A percentile compares a stretch with the other conserved stretches of the same genome.
Evolutionary conservation across 768 basidiomycete species (phyloP).

Genomic region (Cystofilobasidium bisporidii): DNA sequence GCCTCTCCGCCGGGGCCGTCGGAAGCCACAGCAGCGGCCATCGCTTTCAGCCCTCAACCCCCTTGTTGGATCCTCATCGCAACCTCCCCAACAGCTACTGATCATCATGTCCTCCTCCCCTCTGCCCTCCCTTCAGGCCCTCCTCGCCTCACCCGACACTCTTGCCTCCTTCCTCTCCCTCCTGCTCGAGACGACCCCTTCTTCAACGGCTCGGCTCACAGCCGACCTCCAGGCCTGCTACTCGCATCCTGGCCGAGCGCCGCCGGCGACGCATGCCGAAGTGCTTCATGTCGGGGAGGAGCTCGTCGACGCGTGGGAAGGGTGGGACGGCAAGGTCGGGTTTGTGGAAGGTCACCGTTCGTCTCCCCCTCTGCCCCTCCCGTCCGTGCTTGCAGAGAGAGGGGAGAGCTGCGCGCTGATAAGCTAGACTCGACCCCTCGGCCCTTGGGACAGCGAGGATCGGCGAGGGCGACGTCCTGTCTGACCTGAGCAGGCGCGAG

Average conservation of each 20-base stretch:
- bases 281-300: slow-evolving; percentile 47
- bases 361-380: not conserved
- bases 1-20: too few relatives aligned
- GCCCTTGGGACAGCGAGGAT: slow-evolving; percentile 50
- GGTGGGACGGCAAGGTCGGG: slow-evolving; percentile 42
- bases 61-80: too few relatives aligned
- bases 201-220: slow-evolving; percentile 49
- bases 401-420: not conserved
- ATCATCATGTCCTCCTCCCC: too few relatives aligned
- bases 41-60: too few relatives aligned
- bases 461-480: slow-evolving; percentile 68
- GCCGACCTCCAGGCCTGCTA: slow-evolving; percentile 37
- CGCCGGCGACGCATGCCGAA: slow-evolving; percentile 44
- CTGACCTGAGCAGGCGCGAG: slow-evolving; percentile 65
- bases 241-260: slow-evolving; percentile 40
- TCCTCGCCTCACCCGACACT: too few relatives aligned
- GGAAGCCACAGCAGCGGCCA: too few relatives aligned
- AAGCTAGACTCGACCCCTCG: too few relatives aligned
- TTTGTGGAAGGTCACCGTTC: slow-evolving; percentile 71
- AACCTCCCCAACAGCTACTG: too few relatives aligned
- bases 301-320: slow-evolving; percentile 31
- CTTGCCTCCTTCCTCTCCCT: slow-evolving; percentile 40
- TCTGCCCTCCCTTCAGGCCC: too few relatives aligned
- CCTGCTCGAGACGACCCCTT: slow-evolving; percentile 61
- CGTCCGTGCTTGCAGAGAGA: too few relatives aligned